Evolutionary conservation across 306 rosid species (phyloP).

Genomic region (Luffa acutangula): DNA sequence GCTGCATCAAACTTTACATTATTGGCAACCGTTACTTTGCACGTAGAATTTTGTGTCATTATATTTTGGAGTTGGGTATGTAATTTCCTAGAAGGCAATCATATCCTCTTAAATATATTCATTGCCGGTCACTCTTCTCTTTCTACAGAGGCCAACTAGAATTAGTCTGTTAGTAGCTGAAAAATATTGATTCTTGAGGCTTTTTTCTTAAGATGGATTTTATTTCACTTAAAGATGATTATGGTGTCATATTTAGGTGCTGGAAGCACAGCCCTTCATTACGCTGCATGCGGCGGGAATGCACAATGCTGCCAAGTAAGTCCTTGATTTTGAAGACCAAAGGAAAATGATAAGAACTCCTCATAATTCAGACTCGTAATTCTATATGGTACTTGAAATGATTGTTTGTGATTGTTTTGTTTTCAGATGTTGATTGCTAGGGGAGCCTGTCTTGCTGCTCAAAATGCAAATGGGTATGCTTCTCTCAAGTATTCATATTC

Average conservation of each 20-base stretch:
- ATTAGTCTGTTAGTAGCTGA: neutral
- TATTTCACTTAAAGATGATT: neutral
- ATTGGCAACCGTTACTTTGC: too few species aligned
- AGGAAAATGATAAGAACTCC: neutral
- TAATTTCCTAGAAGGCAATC: neutral
- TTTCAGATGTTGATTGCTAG: conserved; percentile 78
- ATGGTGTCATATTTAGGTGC: conserved; percentile 39
- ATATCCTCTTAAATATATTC: neutral
- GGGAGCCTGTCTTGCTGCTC: conserved; percentile 66
- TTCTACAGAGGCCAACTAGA: neutral
- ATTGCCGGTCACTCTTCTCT: neutral
- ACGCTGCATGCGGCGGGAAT: conserved; percentile 95
- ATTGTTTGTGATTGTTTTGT: conserved; percentile 15
- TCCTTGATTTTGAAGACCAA: conserved; percentile 7
- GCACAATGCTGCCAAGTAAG: conserved; percentile 88
- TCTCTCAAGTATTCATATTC: conserved; percentile 1
- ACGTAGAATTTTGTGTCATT: neutral
- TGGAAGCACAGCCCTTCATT: conserved; percentile 94
- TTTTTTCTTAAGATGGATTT: neutral
- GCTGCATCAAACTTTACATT: neutral
- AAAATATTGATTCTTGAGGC: neutral
- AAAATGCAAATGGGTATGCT: conserved; percentile 81
- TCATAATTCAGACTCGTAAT: conserved; percentile 3
- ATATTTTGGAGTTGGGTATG: neutral
- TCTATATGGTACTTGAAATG: neutral